Base-by-base conservation (phyloP, 1,139 yeast species). In the Geotrichum carabidarum region DNA sequence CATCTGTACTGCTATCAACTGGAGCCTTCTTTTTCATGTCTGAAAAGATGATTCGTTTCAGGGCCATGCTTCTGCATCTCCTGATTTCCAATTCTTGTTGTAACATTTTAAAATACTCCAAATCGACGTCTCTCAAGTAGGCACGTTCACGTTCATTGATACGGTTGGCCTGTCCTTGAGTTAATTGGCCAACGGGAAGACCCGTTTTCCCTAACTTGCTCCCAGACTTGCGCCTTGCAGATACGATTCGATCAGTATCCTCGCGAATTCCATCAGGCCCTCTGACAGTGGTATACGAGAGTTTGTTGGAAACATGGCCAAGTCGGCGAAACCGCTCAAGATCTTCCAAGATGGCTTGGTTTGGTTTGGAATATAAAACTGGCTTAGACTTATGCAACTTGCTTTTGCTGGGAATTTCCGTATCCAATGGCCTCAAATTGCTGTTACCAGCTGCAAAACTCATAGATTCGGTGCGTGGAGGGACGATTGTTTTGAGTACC, bases 261-360 rank as follows among this genome's bases (percentile, higher is more conserved):
- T 49, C 52, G 8, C 36, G 18, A 32, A 27, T 31, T 4, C 43
- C 47, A 6, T 43, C 36, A 8, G 43, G 36, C 8, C 48, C 48
- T 14, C 40, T 14, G 12, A 44, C 48, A 4, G 22, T 9, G 11
- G 38, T 8, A 27, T 35, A 32, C 18, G 48, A 35, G 8, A 34
- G 15, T 32, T 34, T 44, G 15, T 31, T 32, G 5, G 37, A 9
- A 5, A 9, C 15, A 37, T 14, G 34, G 37, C 40, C 48, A 5
- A 44, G 12, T 5, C 12, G 1, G 4, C 40, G 30, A 11, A 31
- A 44, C 31, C 48, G 38, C 27, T 18, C 34, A 18, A 43, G 18
- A 17, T 9, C 12, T 6, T 43, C 4, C 22, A 22, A 22, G 27
- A 22, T 22, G 27, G 27, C 27, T 22, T 22, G 27, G 27, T 22